Evolutionary conservation across 148 eudicot species (phyloP), one percentile per base, ranked within the genome.

Genomic region (Chenopodium suecicum): DNA sequence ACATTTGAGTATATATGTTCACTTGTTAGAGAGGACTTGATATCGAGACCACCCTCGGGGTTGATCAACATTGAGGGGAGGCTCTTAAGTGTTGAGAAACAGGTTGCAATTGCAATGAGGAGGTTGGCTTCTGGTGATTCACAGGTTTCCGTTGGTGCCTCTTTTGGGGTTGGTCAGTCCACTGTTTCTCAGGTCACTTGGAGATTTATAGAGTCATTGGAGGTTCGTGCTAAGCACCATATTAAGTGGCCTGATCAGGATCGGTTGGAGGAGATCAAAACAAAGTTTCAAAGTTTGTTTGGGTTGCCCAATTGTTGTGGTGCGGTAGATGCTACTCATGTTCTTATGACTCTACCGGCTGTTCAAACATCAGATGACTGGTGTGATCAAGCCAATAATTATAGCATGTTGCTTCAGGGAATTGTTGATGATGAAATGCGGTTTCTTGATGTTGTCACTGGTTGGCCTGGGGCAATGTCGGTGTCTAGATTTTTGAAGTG

Each of bases 101-200:
- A 97, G 89, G 99, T 97, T 73, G 99, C 99, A 1, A 97, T 94
- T 63, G 99, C 97, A 10, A 79, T 97, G 71, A 84, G 97, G 78
- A 88, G 99, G 83, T 88, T 97, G 78, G 99, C 98, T 79, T 94
- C 98, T 0, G 99, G 99, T 7, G 98, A 97, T 74, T 94, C 99
- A 63, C 99, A 97, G 77, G 98, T 97, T 68, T 92, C 93, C 2
- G 97, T 97, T 52, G 99, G 98, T 72, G 88, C 93, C 3, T 91
- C 99, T 14, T 97, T 97, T 81, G 99, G 99, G 62, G 99, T 97
- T 12, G 99, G 99, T 56, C 99, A 97, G 79, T 97, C 99, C 41
- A 97, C 99, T 2, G 98, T 97, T 58, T 97, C 99, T 77, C 99
- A 97, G 78, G 95, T 97, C 62, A 97, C 99, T 70, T 97, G 93